A percentile compares a stretch with the other conserved stretches of the same genome.
phyloP scores from a whole-genome alignment of 768 basidiomycete species.

The Gymnopilus junonius region DNA sequence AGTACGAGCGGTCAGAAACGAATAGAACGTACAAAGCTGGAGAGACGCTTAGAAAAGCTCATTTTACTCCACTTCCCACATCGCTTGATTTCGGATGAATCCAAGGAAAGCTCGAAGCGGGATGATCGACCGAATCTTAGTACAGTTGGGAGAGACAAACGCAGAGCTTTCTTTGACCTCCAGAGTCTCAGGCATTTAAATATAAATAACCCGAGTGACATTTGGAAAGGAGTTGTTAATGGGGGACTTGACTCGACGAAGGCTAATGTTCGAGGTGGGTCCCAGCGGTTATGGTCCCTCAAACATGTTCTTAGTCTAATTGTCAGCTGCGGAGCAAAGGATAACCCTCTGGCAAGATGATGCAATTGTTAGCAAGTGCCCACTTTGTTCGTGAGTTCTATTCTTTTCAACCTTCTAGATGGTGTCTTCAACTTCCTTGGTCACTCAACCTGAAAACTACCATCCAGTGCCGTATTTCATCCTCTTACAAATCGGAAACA shows the following conservation, averaged over 20 bases:
- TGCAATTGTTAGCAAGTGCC: constrained; percentile 73
- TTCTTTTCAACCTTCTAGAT: background rate
- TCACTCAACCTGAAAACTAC: background rate
- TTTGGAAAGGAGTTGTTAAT: constrained; percentile 68
- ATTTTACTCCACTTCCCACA: constrained; percentile 70
- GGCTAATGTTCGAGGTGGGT: constrained; percentile 67
- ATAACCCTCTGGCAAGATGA: constrained; percentile 98
- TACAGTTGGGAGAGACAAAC: constrained; percentile 26
- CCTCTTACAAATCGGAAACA: constrained; percentile 93
- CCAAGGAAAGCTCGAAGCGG: constrained; percentile 13
- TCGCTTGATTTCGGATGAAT: constrained; percentile 14
- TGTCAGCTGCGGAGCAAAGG: constrained; percentile 77
- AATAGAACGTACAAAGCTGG: constrained; percentile 83
- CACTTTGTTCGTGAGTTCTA: constrained; percentile 74
- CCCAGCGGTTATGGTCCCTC: constrained; percentile 14
- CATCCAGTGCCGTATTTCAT: constrained; percentile 68
- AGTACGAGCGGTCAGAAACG: constrained; percentile 47
- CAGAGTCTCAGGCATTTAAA: constrained; percentile 63
- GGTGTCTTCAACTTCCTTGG: background rate
- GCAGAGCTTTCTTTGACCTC: constrained; percentile 72
- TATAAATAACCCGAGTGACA: constrained; percentile 57
- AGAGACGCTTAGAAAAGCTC: constrained; percentile 88
- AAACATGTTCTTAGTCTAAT: background rate
- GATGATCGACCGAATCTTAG: constrained; percentile 21
- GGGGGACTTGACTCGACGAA: constrained; percentile 48